phyloP scores from a whole-genome alignment of 345 rosid genomes.

The Schrenkiella parvula region DNA sequence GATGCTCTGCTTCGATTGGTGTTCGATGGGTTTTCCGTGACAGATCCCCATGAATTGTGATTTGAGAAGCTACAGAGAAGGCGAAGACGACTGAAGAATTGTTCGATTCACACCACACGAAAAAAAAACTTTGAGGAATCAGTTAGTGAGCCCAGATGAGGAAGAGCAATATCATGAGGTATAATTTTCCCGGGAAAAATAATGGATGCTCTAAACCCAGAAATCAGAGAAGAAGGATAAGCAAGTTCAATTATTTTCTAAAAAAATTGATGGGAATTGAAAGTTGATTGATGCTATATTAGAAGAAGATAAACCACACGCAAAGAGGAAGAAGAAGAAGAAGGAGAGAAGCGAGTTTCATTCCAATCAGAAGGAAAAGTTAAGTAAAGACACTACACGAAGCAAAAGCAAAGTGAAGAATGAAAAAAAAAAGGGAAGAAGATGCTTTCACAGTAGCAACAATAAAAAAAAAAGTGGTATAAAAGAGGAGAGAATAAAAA shows the following conservation, averaged over 20 bases:
- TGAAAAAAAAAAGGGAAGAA: conserved; percentile 28
- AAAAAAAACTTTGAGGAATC: neutral
- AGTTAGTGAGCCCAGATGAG: conserved; percentile 16
- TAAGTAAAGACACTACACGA: conserved; percentile 27
- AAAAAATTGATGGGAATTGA: conserved; percentile 10
- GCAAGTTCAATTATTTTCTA: conserved; percentile 32
- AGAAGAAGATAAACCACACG: conserved; percentile 18
- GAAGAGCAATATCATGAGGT: neutral
- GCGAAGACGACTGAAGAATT: neutral
- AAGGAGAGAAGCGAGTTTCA: conserved; percentile 22
- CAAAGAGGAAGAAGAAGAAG: conserved; percentile 20
- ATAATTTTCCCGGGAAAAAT: conserved; percentile 12
- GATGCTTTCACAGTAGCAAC: conserved; percentile 58
- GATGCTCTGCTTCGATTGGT: conserved; percentile 31
- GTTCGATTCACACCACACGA: neutral
- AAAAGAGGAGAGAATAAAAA: conserved; percentile 31
- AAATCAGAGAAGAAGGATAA: conserved; percentile 2
- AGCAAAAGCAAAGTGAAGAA: conserved; percentile 29
- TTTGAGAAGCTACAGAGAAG: neutral
- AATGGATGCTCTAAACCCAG: conserved; percentile 5
- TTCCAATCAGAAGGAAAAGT: conserved; percentile 37
- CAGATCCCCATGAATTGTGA: conserved; percentile 70
- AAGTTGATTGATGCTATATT: neutral
- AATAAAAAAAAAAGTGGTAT: conserved; percentile 7
- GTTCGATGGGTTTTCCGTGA: conserved; percentile 66